Evolutionary conservation across 306 rosid species (phyloP).

Genomic region (Erythrophleum fordii): DNA sequence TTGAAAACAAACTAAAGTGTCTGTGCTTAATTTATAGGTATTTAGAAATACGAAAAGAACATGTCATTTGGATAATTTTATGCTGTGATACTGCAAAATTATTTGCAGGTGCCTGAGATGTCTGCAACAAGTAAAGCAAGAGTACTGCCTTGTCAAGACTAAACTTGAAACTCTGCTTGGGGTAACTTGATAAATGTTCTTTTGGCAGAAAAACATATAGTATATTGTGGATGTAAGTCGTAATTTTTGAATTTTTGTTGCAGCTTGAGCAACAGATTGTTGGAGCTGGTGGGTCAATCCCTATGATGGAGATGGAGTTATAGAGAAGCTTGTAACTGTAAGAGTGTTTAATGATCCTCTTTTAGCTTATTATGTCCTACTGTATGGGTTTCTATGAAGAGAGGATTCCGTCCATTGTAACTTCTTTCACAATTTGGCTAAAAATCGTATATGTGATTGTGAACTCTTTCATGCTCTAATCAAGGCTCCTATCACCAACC

Average conservation of each 20-base stretch:
- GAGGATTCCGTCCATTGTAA: constrained; percentile 32
- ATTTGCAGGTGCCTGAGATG: constrained; percentile 77
- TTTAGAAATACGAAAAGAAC: no score
- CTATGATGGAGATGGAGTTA: constrained; percentile 57
- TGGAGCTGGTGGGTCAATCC: constrained; percentile 95
- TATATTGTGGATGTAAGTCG: constrained; percentile 12
- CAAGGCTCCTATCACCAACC: constrained; percentile 37
- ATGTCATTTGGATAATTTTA: constrained; percentile 2
- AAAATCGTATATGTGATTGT: constrained; percentile 31
- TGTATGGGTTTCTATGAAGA: constrained; percentile 51
- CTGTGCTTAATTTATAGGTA: no score
- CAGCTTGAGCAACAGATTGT: constrained; percentile 95
- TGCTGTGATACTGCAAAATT: constrained; percentile 24
- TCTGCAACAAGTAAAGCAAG: constrained; percentile 89
- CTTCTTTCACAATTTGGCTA: constrained; percentile 31
- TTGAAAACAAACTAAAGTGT: not conserved
- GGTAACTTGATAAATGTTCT: constrained; percentile 49
- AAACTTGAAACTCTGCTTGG: constrained; percentile 83
- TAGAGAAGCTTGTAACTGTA: constrained; percentile 34
- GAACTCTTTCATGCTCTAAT: constrained; percentile 40
- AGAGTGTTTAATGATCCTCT: constrained; percentile 38
- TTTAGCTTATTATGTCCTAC: constrained; percentile 34
- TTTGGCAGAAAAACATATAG: not conserved
- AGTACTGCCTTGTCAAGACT: constrained; percentile 77
- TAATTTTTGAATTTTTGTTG: constrained; percentile 38